A percentile compares a stretch with the other conserved stretches of the same genome.
Evolutionary conservation across 139 green algal genomes (phyloP).

Genomic region (Volvox africanus): DNA sequence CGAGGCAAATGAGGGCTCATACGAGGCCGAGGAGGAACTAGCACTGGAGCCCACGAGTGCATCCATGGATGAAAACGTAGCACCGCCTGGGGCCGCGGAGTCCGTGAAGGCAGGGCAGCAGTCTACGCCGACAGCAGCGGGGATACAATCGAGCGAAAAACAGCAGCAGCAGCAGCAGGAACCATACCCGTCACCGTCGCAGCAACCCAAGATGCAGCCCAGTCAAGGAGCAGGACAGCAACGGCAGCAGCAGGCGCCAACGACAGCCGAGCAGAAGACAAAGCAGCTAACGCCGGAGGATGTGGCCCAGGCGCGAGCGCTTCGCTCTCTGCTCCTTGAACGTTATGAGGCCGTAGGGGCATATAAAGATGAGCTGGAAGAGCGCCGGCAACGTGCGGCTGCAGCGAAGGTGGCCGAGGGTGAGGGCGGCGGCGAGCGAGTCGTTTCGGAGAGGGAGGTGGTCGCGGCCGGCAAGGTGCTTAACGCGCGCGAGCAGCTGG

Average conservation of each 20-base stretch:
- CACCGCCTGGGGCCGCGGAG: too few species aligned
- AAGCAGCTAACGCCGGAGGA: background rate
- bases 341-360: slow-evolving; percentile 27
- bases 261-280: too few species aligned
- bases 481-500: slow-evolving; percentile 7
- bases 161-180: slow-evolving; percentile 4
- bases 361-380: background rate
- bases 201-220: too few species aligned
- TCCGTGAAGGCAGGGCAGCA: too few species aligned
- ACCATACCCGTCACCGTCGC: background rate
- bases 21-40: background rate
- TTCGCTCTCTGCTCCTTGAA: slow-evolving; percentile 41
- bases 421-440: background rate
- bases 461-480: background rate
- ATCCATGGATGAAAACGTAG: too few species aligned
- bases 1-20: background rate
- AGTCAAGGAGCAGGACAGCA: too few species aligned
- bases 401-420: background rate
- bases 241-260: too few species aligned
- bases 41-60: too few species aligned
- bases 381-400: background rate
- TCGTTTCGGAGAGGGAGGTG: background rate
- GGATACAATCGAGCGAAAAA: background rate
- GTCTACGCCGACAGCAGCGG: background rate
- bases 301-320: background rate